Evolutionary conservation across 2,329 filamentous ascomycete species (phyloP).

Genomic region (Aspergillus fumigatus): DNA sequence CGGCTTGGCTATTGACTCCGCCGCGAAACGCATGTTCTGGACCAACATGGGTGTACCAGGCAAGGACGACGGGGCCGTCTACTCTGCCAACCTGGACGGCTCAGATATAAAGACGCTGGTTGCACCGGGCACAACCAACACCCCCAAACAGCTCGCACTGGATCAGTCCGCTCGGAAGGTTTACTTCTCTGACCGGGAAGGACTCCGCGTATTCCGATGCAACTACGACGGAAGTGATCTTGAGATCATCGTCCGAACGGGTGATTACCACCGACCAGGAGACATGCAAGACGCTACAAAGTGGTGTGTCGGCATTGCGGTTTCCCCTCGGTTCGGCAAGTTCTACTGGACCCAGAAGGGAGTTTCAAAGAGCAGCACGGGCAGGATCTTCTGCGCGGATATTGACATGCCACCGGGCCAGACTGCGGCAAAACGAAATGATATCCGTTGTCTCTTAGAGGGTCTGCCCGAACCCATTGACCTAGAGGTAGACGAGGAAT

Average conservation of each 20-base stretch:
- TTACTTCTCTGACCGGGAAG: conserved; percentile 45
- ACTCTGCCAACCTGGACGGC: conserved; percentile 49
- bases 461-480: conserved; percentile 55
- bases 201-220: conserved; percentile 32
- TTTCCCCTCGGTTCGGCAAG: conserved; percentile 40
- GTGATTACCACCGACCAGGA: conserved; percentile 15
- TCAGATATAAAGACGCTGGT: conserved; percentile 43
- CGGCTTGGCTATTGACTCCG: conserved; percentile 39
- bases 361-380: conserved; percentile 45
- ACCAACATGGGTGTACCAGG: conserved; percentile 46
- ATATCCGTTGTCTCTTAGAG: conserved; percentile 43
- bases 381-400: conserved; percentile 50
- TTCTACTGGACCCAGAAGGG: conserved; percentile 62
- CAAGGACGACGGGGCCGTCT: conserved; percentile 41
- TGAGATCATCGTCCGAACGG: conserved; percentile 39
- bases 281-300: conserved; percentile 33
- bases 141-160: conserved; percentile 42
- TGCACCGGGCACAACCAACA: conserved; percentile 44
- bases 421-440: conserved; percentile 32
- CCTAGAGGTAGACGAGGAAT: conserved; percentile 49
- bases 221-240: conserved; percentile 32
- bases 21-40: conserved; percentile 44
- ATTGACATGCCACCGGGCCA: conserved; percentile 37
- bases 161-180: conserved; percentile 25
- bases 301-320: conserved; percentile 55